phyloP scores from a whole-genome alignment of 2,329 filamentous ascomycete genomes.

The Monilinia laxa region DNA sequence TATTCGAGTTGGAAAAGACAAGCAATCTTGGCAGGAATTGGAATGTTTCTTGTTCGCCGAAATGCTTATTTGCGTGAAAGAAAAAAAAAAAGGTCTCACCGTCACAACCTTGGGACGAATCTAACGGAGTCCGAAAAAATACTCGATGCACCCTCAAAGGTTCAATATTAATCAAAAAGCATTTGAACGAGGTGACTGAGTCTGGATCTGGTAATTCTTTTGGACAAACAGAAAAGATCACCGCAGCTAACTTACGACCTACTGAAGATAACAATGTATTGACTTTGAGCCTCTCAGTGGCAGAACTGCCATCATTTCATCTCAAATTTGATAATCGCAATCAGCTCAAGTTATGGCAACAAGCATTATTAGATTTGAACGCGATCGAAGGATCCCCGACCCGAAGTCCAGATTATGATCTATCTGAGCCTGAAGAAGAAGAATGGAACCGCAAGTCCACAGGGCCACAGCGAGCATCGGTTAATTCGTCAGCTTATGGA shows the following conservation, averaged over 20 bases:
- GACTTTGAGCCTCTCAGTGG: constrained; percentile 85
- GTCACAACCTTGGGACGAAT: constrained; percentile 66
- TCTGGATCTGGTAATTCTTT: constrained; percentile 51
- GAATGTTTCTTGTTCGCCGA: constrained; percentile 97
- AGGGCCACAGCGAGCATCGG: constrained; percentile 67
- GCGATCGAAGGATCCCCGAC: constrained; percentile 62
- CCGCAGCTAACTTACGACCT: constrained; percentile 40
- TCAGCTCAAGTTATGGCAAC: constrained; percentile 87
- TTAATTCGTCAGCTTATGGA: constrained; percentile 78
- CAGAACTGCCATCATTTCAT: constrained; percentile 90
- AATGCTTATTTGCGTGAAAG: constrained; percentile 99
- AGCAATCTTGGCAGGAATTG: constrained; percentile 93
- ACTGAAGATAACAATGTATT: constrained; percentile 74
- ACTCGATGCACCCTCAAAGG: constrained; percentile 89
- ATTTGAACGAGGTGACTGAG: constrained; percentile 84
- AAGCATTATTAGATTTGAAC: constrained; percentile 81
- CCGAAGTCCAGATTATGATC: constrained; percentile 75
- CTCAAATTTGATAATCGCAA: constrained; percentile 81
- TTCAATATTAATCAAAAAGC: constrained; percentile 97
- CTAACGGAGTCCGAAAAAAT: constrained; percentile 58
- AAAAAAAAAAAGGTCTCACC: constrained; percentile 77
- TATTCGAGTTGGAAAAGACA: constrained; percentile 92
- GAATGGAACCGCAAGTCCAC: constrained; percentile 66
- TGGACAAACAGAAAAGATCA: constrained; percentile 39
- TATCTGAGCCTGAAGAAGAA: constrained; percentile 84